Conservation (phyloP, 768 basidiomycete genomes). For the Chiua virens region DNA sequence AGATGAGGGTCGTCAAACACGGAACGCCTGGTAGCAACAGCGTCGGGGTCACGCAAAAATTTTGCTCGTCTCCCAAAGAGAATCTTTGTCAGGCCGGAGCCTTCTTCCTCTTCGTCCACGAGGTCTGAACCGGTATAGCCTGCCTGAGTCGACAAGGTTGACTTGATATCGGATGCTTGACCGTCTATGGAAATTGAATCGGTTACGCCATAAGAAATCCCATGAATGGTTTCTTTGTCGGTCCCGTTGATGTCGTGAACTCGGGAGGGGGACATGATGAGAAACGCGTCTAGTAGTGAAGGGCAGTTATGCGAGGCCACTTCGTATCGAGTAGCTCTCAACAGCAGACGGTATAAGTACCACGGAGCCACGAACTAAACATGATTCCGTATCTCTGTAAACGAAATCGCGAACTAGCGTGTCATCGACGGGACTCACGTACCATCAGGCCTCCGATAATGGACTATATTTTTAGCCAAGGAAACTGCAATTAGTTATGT, state of each 20-base stretch:
- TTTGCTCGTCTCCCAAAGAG: conserved; percentile 6
- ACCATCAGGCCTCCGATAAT: too few species aligned
- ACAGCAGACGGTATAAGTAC: too few species aligned
- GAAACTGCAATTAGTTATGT: too few species aligned
- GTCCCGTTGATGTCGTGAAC: background rate
- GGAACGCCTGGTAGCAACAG: conserved; percentile 49
- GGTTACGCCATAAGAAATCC: background rate
- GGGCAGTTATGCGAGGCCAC: background rate
- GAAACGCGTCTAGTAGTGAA: background rate
- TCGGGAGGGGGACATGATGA: background rate
- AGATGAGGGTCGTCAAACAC: conserved; percentile 52
- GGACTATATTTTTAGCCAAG: too few species aligned
- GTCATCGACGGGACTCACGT: too few species aligned
- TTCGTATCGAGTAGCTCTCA: too few species aligned
- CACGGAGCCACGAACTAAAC: too few species aligned
- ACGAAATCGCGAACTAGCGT: too few species aligned
- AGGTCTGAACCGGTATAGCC: background rate
- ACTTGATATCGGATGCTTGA: background rate
- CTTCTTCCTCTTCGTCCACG: conserved; percentile 10
- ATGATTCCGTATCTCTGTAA: too few species aligned
- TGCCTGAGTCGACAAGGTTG: background rate
- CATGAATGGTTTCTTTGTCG: background rate
- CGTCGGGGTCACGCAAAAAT: conserved; percentile 27
- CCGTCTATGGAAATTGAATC: background rate
- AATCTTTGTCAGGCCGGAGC: background rate